These are phyloP conservation scores for Adiantum capillusveneris DNA, from an alignment of 75 land plant genomes.

Conservation along the genomic window DNA sequence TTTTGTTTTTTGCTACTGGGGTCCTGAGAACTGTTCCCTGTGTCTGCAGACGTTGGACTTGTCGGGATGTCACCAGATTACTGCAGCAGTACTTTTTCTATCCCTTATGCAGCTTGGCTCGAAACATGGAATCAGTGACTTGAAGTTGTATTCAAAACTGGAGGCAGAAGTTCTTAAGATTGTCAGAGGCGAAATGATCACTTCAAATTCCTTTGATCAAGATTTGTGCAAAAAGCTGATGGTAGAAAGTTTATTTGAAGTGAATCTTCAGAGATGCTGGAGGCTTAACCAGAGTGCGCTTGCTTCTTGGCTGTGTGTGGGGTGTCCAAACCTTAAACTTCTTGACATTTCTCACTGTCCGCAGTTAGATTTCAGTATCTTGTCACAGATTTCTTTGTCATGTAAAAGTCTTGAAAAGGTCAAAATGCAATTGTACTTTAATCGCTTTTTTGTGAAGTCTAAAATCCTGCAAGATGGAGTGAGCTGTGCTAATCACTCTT, in stretches of 20 bases:
- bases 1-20: no score
- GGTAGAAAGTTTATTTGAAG: not conserved
- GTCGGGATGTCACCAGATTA: not conserved
- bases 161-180: not conserved
- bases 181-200: not conserved
- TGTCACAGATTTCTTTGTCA: not conserved
- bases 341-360: constrained; percentile 5
- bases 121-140: not conserved
- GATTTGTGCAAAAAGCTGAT: not conserved
- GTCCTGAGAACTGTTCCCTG: no score
- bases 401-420: not conserved
- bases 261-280: constrained; percentile 1
- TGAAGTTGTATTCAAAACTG: not conserved
- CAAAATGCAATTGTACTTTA: no score
- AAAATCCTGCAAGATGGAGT: no score
- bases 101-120: not conserved
- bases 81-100: not conserved
- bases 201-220: not conserved
- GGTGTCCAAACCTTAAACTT: constrained; percentile 1
- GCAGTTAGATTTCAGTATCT: not conserved
- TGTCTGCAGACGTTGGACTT: constrained; percentile 1
- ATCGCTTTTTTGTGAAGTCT: no score
- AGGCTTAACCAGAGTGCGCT: not conserved
- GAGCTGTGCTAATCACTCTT: no score
- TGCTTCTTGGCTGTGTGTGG: not conserved